Conservation (phyloP, 176 grass and related monocot species). For the Urochloa ruziziensis region DNA sequence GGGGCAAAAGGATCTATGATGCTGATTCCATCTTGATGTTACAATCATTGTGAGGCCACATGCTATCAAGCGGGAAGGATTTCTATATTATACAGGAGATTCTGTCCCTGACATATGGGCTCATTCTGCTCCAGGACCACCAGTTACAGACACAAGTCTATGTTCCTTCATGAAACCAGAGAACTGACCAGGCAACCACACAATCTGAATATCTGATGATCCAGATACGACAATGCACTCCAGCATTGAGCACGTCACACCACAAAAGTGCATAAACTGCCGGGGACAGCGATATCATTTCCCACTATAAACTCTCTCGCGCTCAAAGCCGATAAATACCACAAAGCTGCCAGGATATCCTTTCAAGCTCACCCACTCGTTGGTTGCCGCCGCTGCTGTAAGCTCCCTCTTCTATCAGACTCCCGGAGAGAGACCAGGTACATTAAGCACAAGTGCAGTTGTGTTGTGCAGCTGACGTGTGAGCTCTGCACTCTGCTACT, state of each 20-base stretch:
- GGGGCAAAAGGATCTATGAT: neutral
- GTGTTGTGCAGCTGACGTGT: too few relatives aligned
- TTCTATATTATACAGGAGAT: neutral
- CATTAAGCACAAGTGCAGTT: too few relatives aligned
- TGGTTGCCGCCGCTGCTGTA: neutral
- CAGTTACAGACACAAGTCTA: neutral
- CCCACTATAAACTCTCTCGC: neutral
- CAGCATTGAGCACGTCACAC: neutral
- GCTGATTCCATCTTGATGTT: conserved; percentile 22
- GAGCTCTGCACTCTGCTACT: too few relatives aligned
- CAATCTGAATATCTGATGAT: conserved; percentile 9
- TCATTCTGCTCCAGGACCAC: neutral
- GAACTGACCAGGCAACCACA: conserved; percentile 14
- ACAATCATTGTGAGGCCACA: neutral
- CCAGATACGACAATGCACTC: neutral
- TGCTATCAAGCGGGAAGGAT: neutral
- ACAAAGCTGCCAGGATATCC: conserved; percentile 30
- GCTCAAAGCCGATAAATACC: conserved; percentile 17
- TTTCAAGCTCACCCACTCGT: conserved; percentile 42
- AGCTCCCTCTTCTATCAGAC: conserved; percentile 3
- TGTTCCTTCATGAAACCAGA: neutral
- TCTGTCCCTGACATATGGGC: neutral
- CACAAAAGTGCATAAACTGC: conserved; percentile 15
- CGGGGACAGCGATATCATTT: conserved; percentile 13
- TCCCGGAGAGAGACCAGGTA: too few relatives aligned